Percentiles rank a stretch among this genome's conserved stretches.
phyloP scores from a whole-genome alignment of 495 filamentous ascomycete species.

The Acidomyces sp. region DNA sequence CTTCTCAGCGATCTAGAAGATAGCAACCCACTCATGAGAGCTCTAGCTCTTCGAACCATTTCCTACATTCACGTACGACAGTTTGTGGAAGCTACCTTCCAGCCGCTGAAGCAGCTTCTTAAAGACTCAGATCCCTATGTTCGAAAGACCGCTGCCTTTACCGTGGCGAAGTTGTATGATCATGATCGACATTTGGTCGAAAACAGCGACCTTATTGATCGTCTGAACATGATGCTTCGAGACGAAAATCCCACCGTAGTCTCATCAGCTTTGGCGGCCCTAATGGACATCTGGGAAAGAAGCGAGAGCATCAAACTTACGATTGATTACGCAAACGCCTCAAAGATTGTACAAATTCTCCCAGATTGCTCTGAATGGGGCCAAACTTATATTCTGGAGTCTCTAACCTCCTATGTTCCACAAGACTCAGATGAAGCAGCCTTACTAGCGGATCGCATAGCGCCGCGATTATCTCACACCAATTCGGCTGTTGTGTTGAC shows the following conservation, averaged over 20 bases:
- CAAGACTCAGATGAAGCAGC: slow-evolving; percentile 79
- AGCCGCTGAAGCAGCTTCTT: slow-evolving; percentile 69
- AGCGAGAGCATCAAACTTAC: slow-evolving; percentile 96
- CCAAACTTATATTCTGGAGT: slow-evolving; percentile 96
- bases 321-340: slow-evolving; percentile 92
- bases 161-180: slow-evolving; percentile 94
- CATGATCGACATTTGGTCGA: slow-evolving; percentile 88
- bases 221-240: slow-evolving; percentile 74
- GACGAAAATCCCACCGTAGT: slow-evolving; percentile 98
- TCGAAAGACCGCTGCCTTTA: slow-evolving; percentile 91
- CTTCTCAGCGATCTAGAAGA: slow-evolving; percentile 87
- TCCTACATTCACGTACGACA: slow-evolving; percentile 96
- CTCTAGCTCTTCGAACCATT: slow-evolving; percentile 84
- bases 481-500: slow-evolving; percentile 96
- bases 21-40: slow-evolving; percentile 80
- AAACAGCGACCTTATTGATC: slow-evolving; percentile 78
- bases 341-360: slow-evolving; percentile 92
- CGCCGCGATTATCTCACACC: slow-evolving; percentile 84
- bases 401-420: slow-evolving; percentile 94
- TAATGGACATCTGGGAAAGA: slow-evolving; percentile 98
- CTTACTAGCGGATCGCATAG: slow-evolving; percentile 82
- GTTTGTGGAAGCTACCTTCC: slow-evolving; percentile 83
- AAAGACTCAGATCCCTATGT: slow-evolving; percentile 90
- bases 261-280: slow-evolving; percentile 74
- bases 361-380: slow-evolving; percentile 99